Percentiles rank a stretch among this genome's conserved stretches.
phyloP scores from a whole-genome alignment of 371 early-diverging fungal species.

The Mucor indicus region DNA sequence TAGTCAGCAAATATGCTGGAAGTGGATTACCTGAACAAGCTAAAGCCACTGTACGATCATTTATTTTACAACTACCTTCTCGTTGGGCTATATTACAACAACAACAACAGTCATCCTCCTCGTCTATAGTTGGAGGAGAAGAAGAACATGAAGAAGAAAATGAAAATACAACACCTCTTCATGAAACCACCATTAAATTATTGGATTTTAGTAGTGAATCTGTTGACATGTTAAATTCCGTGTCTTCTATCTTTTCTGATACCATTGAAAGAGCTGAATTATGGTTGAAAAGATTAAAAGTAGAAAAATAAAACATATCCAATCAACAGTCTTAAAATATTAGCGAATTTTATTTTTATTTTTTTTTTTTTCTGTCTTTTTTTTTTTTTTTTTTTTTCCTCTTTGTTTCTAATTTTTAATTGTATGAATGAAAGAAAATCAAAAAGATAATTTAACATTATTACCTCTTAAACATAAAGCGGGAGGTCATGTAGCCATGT shows the following conservation, averaged over 20 bases:
- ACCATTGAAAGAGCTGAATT: conserved; percentile 81
- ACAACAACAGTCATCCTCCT: no score
- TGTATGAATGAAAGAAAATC: background rate
- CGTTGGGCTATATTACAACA: conserved; percentile 59
- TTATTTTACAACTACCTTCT: conserved; percentile 79
- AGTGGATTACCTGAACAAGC: conserved; percentile 80
- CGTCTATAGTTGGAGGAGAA: no score
- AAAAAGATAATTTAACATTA: background rate
- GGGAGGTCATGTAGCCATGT: conserved; percentile 32
- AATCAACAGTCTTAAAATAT: no score
- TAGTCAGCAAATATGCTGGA: conserved; percentile 83
- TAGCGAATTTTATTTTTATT: no score
- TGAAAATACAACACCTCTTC: no score
- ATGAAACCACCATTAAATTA: conserved; percentile 44
- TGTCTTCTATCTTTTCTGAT: conserved; percentile 75
- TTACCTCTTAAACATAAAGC: conserved; percentile 28
- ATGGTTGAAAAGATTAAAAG: conserved; percentile 62
- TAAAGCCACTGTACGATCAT: conserved; percentile 69
- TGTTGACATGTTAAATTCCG: conserved; percentile 74
- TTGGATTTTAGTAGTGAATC: conserved; percentile 81
- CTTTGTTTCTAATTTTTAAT: background rate
- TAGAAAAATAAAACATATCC: no score
- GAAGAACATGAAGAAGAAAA: no score
- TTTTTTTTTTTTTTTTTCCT: background rate
- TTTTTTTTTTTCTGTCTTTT: background rate